Conservation (phyloP, 768 basidiomycete genomes). For the Pleurotus tuoliensis region DNA sequence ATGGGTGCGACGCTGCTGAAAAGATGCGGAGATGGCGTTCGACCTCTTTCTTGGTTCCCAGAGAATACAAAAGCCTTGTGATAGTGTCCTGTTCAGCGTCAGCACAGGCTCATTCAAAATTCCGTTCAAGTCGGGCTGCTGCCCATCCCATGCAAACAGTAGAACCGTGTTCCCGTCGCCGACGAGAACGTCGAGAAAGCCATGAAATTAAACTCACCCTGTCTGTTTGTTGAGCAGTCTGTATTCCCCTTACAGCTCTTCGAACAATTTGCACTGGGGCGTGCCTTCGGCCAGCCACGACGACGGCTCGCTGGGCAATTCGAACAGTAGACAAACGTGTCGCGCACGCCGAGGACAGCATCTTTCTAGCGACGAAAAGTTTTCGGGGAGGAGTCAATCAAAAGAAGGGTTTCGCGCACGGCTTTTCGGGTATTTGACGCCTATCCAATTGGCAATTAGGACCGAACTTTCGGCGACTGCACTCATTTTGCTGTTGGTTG, state of each 20-base stretch:
- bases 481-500: too few relatives aligned
- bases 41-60: slow-evolving; percentile 96
- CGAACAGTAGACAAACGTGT: slow-evolving; percentile 4
- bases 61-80: slow-evolving; percentile 91
- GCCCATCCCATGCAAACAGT: background rate
- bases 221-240: slow-evolving; percentile 71
- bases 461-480: too few relatives aligned
- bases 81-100: slow-evolving; percentile 77
- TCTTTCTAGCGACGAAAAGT: background rate
- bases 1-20: slow-evolving; percentile 85
- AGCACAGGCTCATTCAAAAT: too few relatives aligned
- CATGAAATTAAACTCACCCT: slow-evolving; percentile 41
- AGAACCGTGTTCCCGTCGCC: background rate
- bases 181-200: background rate
- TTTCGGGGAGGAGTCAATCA: too few relatives aligned
- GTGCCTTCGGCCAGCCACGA: slow-evolving; percentile 29
- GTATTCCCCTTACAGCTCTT: slow-evolving; percentile 41
- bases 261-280: slow-evolving; percentile 33
- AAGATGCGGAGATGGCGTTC: slow-evolving; percentile 98
- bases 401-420: too few relatives aligned
- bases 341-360: slow-evolving; percentile 4
- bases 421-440: too few relatives aligned
- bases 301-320: slow-evolving; percentile 30
- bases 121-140: background rate
- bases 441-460: too few relatives aligned